A percentile compares a stretch with the other conserved stretches of the same genome.
phyloP scores from a whole-genome alignment of 192 early-diverging fungal genomes.

The Spizellomyces sp. region DNA sequence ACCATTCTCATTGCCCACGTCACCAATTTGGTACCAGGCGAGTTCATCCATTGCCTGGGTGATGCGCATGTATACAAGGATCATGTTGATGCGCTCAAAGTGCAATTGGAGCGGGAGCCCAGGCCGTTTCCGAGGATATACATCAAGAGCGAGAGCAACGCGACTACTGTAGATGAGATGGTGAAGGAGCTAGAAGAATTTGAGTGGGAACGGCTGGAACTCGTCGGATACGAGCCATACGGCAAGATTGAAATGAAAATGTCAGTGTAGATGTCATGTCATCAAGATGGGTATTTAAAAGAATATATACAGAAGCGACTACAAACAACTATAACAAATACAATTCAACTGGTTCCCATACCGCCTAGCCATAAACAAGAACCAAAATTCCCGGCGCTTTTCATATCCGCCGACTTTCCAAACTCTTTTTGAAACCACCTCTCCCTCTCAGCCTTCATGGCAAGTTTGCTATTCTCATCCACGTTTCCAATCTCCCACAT shows the following conservation, averaged over 20 bases:
- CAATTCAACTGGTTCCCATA: too few relatives aligned
- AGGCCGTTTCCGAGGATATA: constrained; percentile 78
- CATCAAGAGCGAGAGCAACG: constrained; percentile 66
- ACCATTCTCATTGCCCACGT: constrained; percentile 90
- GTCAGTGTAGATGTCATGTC: constrained; percentile 77
- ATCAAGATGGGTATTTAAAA: too few relatives aligned
- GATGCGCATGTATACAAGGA: constrained; percentile 95
- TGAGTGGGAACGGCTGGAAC: constrained; percentile 73
- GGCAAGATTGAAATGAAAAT: constrained; percentile 91
- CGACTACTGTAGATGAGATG: constrained; percentile 39
- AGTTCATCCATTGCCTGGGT: constrained; percentile 92
- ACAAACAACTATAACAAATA: too few relatives aligned
- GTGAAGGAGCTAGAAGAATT: constrained; percentile 62
- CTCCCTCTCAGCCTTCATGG: not conserved
- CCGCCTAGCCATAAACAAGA: too few relatives aligned
- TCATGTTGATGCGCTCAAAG: constrained; percentile 82
- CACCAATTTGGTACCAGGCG: constrained; percentile 76
- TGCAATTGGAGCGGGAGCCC: constrained; percentile 78
- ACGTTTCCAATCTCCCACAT: constrained; percentile 1
- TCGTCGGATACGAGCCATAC: constrained; percentile 85
- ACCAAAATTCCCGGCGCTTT: too few relatives aligned
- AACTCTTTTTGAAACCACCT: not conserved
- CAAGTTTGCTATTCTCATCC: not conserved
- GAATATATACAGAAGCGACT: too few relatives aligned
- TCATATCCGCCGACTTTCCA: too few relatives aligned